Percentiles rank a stretch among this genome's conserved stretches.
phyloP scores from a whole-genome alignment of 352 stramenopile genomes.

The Peronospora destructor region DNA sequence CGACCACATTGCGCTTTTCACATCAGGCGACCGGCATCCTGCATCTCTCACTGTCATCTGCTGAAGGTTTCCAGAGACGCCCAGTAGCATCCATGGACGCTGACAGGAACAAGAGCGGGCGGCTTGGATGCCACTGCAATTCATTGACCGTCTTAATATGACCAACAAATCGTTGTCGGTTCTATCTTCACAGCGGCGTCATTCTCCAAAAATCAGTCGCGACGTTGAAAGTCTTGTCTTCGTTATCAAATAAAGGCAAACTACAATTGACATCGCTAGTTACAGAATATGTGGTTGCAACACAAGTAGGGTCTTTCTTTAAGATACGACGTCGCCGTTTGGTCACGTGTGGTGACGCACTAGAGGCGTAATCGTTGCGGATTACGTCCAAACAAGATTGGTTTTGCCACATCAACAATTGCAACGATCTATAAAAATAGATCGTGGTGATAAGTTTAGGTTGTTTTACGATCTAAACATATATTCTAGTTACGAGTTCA shows the following conservation, averaged over 20 bases:
- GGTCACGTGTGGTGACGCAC: slow-evolving; percentile 19
- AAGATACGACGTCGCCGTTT: slow-evolving; percentile 12
- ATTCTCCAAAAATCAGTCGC: background rate
- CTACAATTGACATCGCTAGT: background rate
- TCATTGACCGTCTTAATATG: slow-evolving; percentile 34
- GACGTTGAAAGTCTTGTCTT: background rate
- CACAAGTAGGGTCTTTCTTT: background rate
- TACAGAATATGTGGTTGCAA: background rate
- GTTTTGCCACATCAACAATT: background rate
- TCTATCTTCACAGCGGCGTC: slow-evolving; percentile 6
- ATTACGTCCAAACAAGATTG: slow-evolving; percentile 12
- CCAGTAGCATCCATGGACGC: slow-evolving; percentile 55
- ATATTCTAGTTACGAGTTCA: too few species aligned
- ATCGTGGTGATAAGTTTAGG: too few species aligned
- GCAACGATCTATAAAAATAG: too few species aligned
- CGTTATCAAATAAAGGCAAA: slow-evolving; percentile 3
- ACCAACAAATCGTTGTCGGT: slow-evolving; percentile 14
- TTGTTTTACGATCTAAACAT: too few species aligned
- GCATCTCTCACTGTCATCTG: background rate
- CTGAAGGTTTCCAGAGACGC: slow-evolving; percentile 35
- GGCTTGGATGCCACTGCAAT: slow-evolving; percentile 39
- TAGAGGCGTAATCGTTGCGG: slow-evolving; percentile 12
- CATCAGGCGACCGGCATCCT: slow-evolving; percentile 23
- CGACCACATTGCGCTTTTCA: slow-evolving; percentile 56
- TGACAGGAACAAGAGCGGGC: slow-evolving; percentile 37